Evolutionary conservation across 1,284 basidiomycete genomes (phyloP).

Genomic region (Sporisorium exsertum): DNA sequence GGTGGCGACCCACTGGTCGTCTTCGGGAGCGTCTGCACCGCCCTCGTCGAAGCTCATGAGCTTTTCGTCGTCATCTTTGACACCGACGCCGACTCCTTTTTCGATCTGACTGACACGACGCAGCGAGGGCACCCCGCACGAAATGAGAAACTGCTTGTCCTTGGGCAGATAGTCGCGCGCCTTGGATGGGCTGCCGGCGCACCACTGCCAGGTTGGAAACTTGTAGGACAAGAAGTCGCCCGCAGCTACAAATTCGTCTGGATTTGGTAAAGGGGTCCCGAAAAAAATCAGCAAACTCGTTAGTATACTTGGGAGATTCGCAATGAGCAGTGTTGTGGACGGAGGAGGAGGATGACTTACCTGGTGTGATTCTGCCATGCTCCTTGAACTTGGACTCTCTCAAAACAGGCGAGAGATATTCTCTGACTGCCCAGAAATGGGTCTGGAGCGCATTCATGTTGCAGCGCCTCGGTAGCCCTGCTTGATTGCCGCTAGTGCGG

Average conservation of each 20-base stretch:
- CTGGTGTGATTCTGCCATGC: conserved; percentile 94
- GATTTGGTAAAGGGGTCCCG: no score
- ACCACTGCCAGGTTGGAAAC: conserved; percentile 69
- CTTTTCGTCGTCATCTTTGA: conserved; percentile 50
- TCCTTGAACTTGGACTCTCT: conserved; percentile 99
- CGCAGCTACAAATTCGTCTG: conserved; percentile 67
- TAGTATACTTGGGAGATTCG: neutral
- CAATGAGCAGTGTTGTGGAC: no score
- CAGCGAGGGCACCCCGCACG: conserved; percentile 65
- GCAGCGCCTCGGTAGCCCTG: neutral
- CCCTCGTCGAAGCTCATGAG: conserved; percentile 52
- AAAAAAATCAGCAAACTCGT: neutral
- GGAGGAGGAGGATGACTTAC: conserved; percentile 72
- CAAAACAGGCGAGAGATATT: conserved; percentile 95
- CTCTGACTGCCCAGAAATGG: conserved; percentile 94
- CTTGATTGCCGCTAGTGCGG: no score
- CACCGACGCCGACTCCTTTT: conserved; percentile 32
- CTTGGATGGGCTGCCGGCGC: conserved; percentile 77
- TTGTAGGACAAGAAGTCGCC: conserved; percentile 67
- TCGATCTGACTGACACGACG: conserved; percentile 63
- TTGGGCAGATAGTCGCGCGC: conserved; percentile 88
- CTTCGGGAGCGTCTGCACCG: conserved; percentile 36
- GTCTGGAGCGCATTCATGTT: conserved; percentile 69
- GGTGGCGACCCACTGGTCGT: conserved; percentile 60
- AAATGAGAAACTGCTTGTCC: conserved; percentile 94